Evolutionary conservation across 768 basidiomycete genomes (phyloP), one percentile per base, ranked within the genome.

Genomic region (Fibroporia radiculosa): DNA sequence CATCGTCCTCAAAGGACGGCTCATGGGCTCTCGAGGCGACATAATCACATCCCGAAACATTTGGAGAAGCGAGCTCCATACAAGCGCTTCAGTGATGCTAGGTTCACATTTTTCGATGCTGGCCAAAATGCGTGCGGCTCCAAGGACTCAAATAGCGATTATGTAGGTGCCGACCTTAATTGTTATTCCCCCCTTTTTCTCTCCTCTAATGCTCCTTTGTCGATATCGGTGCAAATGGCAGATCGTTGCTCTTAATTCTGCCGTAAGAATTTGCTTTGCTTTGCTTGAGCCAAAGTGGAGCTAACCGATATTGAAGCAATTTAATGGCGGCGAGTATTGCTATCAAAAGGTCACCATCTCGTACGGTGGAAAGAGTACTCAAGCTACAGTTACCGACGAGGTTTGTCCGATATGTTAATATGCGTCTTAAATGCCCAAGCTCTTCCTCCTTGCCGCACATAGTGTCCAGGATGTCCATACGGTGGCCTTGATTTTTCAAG

Each of bases 401-500:
- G 83, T 79, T 37, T 41, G 46, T 25, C 14, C 40, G 2, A n/a
- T 25, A n/a, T 19, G 4, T 24, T 24, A 35, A 8, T 23, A 13
- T 14, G 13, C 16, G 31, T 19, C 37, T 38, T n/a, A 8, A 5
- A 18, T 24, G 11, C 11, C 25, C 11, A 6, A 18, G 33, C 16
- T 11, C 22, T 37, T 16, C 22, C 19, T 12, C 8, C 3, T 27
- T 27, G n/a, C 31, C 12, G 2, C 29, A 31, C 29, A 31, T 51
- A 84, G 76, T 87, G 85, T 58, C 75, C 78, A 34, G 74, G 72
- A 12, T 90, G 87, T 58, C 75, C 75, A 19, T 72, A 57, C 23
- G 72, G 68, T 14, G 82, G 75, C 31, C 72, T 87, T 23, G 88
- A 91, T 65, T 66, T 89, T 45, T 80, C 80, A 16, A 59, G 64